Evolutionary conservation across 1,139 yeast species (phyloP).

Genomic region (Taphrina populina): DNA sequence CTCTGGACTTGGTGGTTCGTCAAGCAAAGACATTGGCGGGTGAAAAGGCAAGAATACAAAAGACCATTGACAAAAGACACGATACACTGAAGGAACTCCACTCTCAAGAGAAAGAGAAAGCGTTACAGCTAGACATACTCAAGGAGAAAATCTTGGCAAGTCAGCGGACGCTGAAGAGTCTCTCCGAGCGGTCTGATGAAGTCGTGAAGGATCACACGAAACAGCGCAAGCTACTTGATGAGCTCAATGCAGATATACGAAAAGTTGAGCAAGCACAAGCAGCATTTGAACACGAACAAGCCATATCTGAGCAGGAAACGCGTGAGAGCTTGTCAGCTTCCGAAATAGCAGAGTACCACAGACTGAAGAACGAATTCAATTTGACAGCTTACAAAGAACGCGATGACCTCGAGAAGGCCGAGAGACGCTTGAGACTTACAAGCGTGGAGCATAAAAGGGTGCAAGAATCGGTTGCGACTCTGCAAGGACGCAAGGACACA

Average conservation of each 20-base stretch:
- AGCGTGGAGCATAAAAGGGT: constrained; percentile 41
- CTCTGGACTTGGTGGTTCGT: constrained; percentile 42
- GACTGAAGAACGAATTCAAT: constrained; percentile 56
- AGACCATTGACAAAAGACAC: constrained; percentile 50
- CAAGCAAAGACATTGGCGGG: constrained; percentile 43
- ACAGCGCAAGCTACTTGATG: constrained; percentile 52
- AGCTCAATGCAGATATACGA: constrained; percentile 53
- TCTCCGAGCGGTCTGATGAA: constrained; percentile 56
- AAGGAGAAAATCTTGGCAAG: constrained; percentile 56
- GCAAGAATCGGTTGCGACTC: constrained; percentile 43
- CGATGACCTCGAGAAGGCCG: constrained; percentile 41
- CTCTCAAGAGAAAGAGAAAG: constrained; percentile 50
- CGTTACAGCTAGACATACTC: constrained; percentile 57
- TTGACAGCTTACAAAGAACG: constrained; percentile 42
- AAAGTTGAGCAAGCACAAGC: constrained; percentile 51
- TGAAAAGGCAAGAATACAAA: constrained; percentile 51
- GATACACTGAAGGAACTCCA: constrained; percentile 49
- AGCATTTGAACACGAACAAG: constrained; percentile 51
- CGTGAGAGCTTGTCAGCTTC: constrained; percentile 51
- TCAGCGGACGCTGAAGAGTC: constrained; percentile 52
- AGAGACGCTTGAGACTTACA: constrained; percentile 42
- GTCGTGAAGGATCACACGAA: constrained; percentile 55
- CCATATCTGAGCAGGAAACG: constrained; percentile 41
- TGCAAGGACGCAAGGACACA: constrained; percentile 38
- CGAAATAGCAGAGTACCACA: constrained; percentile 61